A percentile compares a stretch with the other conserved stretches of the same genome.
Evolutionary conservation across 306 rosid genomes (phyloP).

Genomic region (Datisca glomerata): DNA sequence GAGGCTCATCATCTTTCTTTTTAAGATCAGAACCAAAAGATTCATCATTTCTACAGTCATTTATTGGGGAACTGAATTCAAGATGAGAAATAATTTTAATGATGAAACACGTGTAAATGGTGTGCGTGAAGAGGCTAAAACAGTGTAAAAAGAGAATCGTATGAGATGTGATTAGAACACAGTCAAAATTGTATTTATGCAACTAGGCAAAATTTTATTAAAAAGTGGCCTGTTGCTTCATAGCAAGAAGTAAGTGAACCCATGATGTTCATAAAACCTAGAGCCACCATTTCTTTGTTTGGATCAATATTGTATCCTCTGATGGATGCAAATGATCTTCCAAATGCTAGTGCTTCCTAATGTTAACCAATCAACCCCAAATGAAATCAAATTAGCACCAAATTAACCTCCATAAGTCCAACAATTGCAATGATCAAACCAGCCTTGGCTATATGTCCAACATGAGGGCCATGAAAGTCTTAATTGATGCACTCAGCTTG

Average conservation of each 20-base stretch:
- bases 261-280: slow-evolving; percentile 72
- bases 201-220: too few relatives aligned
- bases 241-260: slow-evolving; percentile 82
- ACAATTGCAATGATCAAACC: slow-evolving; percentile 58
- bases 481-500: slow-evolving; percentile 43
- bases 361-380: background rate
- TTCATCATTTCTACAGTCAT: too few relatives aligned
- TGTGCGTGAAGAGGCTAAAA: too few relatives aligned
- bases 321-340: slow-evolving; percentile 67
- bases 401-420: slow-evolving; percentile 53
- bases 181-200: too few relatives aligned
- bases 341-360: slow-evolving; percentile 68
- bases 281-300: slow-evolving; percentile 75
- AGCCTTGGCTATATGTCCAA: slow-evolving; percentile 53
- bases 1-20: too few relatives aligned
- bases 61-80: too few relatives aligned
- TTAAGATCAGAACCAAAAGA: too few relatives aligned
- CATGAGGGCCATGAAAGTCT: slow-evolving; percentile 42
- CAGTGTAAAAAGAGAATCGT: too few relatives aligned
- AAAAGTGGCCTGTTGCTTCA: slow-evolving; percentile 84
- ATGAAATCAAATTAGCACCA: background rate
- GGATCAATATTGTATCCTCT: slow-evolving; percentile 78
- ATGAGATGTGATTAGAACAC: too few relatives aligned
- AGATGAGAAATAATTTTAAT: too few relatives aligned
- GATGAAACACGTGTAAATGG: too few relatives aligned